A percentile compares a stretch with the other conserved stretches of the same genome.
These are phyloP conservation scores for Pseudohalonectria lignicola DNA, from an alignment of 2,329 filamentous ascomycete species.

Conservation along the genomic window DNA sequence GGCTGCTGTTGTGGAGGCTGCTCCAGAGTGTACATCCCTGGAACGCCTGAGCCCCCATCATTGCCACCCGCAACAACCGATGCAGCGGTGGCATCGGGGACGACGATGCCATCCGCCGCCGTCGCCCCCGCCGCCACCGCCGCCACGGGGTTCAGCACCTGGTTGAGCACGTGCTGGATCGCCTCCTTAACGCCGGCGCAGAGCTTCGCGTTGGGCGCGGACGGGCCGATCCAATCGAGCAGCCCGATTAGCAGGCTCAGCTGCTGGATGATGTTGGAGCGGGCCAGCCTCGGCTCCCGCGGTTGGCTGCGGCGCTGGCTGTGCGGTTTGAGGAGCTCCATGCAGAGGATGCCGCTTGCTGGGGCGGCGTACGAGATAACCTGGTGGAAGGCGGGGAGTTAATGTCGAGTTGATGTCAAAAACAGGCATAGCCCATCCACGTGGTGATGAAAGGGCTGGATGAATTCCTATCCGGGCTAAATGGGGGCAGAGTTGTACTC, in stretches of 20 bases:
- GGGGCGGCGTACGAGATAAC: slow-evolving; percentile 39
- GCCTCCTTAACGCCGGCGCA: slow-evolving; percentile 32
- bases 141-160: slow-evolving; percentile 26
- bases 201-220: slow-evolving; percentile 35
- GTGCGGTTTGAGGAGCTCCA: slow-evolving; percentile 33
- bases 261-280: slow-evolving; percentile 38
- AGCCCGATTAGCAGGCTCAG: slow-evolving; percentile 39
- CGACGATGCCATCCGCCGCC: slow-evolving; percentile 4
- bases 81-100: neutral
- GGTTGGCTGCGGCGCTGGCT: slow-evolving; percentile 18
- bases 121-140: slow-evolving; percentile 10
- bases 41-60: too few relatives aligned
- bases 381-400: too few relatives aligned
- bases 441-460: too few relatives aligned
- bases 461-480: too few relatives aligned
- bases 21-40: too few relatives aligned
- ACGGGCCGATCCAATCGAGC: slow-evolving; percentile 36
- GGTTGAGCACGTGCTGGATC: slow-evolving; percentile 39
- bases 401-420: too few relatives aligned
- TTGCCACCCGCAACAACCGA: neutral
- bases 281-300: slow-evolving; percentile 19
- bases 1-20: neutral
- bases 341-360: slow-evolving; percentile 36
- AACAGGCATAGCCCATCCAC: too few relatives aligned
- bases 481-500: too few relatives aligned